phyloP scores from a whole-genome alignment of 2,329 filamentous ascomycete genomes.

The Alternaria brassicicola region DNA sequence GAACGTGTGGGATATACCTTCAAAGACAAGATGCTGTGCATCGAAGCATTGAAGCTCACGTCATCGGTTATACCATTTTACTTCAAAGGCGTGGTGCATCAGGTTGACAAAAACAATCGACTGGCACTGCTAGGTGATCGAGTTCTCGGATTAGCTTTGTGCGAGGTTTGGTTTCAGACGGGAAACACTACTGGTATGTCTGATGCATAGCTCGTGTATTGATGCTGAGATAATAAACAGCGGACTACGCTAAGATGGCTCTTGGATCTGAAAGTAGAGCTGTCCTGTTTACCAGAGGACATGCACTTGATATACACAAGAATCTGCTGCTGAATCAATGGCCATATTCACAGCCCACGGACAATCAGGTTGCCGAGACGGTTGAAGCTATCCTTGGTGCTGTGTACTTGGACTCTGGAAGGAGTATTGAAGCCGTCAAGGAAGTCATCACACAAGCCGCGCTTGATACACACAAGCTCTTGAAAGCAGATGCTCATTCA shows the following conservation, averaged over 20 bases:
- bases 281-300: constrained; percentile 10
- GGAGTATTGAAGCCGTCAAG: constrained; percentile 13
- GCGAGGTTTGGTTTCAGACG: constrained; percentile 25
- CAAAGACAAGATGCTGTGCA: constrained; percentile 24
- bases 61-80: constrained; percentile 13
- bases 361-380: constrained; percentile 22
- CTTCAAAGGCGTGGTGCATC: constrained; percentile 16
- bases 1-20: constrained; percentile 27
- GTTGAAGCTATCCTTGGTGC: constrained; percentile 34
- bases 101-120: constrained; percentile 21
- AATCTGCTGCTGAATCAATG: constrained; percentile 6
- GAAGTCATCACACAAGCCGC: constrained; percentile 12
- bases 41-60: constrained; percentile 27
- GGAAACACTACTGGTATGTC: constrained; percentile 15
- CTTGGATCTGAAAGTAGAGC: constrained; percentile 4
- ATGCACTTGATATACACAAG: constrained; percentile 14
- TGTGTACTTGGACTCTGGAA: constrained; percentile 27
- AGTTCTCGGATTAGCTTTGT: constrained; percentile 17
- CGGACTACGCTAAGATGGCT: constrained; percentile 9
- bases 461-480: constrained; percentile 14
- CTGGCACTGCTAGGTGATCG: constrained; percentile 34
- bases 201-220: background rate
- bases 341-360: too few relatives aligned
- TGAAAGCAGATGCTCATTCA: constrained; percentile 6
- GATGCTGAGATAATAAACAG: constrained; percentile 8